These are phyloP conservation scores for Fusarium devonianum DNA, from an alignment of 2,329 filamentous ascomycete genomes.

Conservation along the genomic window DNA sequence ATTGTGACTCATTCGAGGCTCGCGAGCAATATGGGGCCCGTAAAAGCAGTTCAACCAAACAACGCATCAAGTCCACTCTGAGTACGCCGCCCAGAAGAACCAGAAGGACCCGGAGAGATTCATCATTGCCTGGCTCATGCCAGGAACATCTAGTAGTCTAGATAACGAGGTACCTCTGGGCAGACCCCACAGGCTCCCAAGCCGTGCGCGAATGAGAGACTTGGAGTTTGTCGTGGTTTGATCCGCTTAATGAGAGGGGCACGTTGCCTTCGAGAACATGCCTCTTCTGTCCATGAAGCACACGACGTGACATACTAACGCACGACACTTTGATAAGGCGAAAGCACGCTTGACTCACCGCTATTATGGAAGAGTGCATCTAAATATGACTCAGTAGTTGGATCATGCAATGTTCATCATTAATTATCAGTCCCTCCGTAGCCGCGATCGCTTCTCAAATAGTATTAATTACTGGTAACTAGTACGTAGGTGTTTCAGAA, in stretches of 20 bases:
- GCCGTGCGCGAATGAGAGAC: slow-evolving; percentile 27
- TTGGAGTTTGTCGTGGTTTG: slow-evolving; percentile 32
- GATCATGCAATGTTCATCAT: no score
- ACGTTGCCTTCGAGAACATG: slow-evolving; percentile 8
- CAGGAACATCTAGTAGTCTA: no score
- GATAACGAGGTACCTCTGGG: neutral
- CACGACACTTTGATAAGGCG: neutral
- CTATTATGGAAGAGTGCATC: no score
- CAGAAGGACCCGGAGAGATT: no score
- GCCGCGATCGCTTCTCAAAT: no score
- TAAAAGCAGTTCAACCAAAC: neutral
- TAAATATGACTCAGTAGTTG: no score
- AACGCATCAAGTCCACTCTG: neutral
- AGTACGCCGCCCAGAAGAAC: slow-evolving; percentile 9
- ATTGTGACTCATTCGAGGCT: no score
- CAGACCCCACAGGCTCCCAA: slow-evolving; percentile 2
- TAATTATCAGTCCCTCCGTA: no score
- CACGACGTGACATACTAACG: slow-evolving; percentile 25
- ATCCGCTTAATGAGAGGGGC: slow-evolving; percentile 14
- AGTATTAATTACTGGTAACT: no score
- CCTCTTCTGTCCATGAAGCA: slow-evolving; percentile 19
- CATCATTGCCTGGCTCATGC: no score
- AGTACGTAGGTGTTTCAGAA: no score
- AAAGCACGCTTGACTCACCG: slow-evolving; percentile 13
- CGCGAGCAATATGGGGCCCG: no score